Conservation (phyloP, 768 basidiomycete species). For the Flagelloscypha sp. region DNA sequence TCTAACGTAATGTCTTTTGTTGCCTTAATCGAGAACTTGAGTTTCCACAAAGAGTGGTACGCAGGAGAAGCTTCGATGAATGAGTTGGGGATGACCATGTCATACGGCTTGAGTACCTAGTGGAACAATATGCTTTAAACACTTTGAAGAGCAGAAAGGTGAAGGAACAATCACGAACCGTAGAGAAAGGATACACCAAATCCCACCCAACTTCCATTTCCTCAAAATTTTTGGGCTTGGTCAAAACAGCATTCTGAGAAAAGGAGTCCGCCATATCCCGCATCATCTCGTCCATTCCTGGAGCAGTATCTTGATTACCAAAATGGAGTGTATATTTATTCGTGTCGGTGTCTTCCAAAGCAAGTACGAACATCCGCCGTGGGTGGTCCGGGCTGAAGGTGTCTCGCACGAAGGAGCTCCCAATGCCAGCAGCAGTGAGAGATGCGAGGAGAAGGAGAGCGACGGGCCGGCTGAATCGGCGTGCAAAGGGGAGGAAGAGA, state of each 20-base stretch:
- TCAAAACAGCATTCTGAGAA: too few species aligned
- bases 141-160: background rate
- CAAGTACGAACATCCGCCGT: conserved; percentile 66
- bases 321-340: conserved; percentile 26
- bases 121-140: conserved; percentile 9
- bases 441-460: conserved; percentile 38
- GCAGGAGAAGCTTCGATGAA: conserved; percentile 24
- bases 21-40: conserved; percentile 46
- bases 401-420: conserved; percentile 46
- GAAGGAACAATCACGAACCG: conserved; percentile 34
- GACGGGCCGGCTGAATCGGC: conserved; percentile 48
- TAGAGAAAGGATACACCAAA: conserved; percentile 70
- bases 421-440: conserved; percentile 42
- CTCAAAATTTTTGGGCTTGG: too few species aligned
- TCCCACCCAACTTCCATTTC: too few species aligned
- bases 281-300: conserved; percentile 51
- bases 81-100: conserved; percentile 59
- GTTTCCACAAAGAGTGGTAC: conserved; percentile 46
- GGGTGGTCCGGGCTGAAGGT: conserved; percentile 85
- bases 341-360: background rate
- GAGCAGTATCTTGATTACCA: conserved; percentile 31
- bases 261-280: conserved; percentile 74
- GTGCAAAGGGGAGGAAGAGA: conserved; percentile 59
- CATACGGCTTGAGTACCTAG: conserved; percentile 83
- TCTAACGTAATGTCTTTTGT: conserved; percentile 41